phyloP scores from a whole-genome alignment of 306 rosid species.

The Vicia sativa region DNA sequence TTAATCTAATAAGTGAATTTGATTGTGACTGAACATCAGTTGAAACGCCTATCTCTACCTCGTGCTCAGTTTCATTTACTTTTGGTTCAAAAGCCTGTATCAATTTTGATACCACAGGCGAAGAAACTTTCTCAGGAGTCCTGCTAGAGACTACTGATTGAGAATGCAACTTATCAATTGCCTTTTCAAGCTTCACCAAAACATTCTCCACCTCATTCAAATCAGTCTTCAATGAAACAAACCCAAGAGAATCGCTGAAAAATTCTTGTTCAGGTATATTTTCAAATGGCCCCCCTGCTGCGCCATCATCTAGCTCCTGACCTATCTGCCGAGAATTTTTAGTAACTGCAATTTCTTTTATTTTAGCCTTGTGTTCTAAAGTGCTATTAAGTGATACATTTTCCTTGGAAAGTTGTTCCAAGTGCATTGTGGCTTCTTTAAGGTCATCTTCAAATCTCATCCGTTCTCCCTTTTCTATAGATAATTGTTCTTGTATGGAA shows the following conservation, averaged over 20 bases:
- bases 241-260: conserved; percentile 56
- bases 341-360: conserved; percentile 47
- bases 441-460: conserved; percentile 59
- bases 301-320: conserved; percentile 43
- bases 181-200: conserved; percentile 66
- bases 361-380: conserved; percentile 60
- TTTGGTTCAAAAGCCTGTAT: conserved; percentile 89
- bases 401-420: conserved; percentile 72
- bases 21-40: conserved; percentile 45
- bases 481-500: conserved; percentile 57
- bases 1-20: conserved; percentile 48
- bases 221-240: conserved; percentile 53
- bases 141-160: conserved; percentile 49
- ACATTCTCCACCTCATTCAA: conserved; percentile 62
- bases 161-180: conserved; percentile 54
- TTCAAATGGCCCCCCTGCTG: conserved; percentile 36
- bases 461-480: conserved; percentile 53
- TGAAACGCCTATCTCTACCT: conserved; percentile 45
- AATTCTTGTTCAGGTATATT: conserved; percentile 49
- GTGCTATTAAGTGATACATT: conserved; percentile 58
- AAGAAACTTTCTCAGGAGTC: conserved; percentile 50
- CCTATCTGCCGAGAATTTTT: conserved; percentile 43
- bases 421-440: conserved; percentile 47
- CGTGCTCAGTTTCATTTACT: conserved; percentile 60
- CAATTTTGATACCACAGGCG: conserved; percentile 72